Evolutionary conservation across 2,329 filamentous ascomycete species (phyloP).

Genomic region (Anthostomella pinea): DNA sequence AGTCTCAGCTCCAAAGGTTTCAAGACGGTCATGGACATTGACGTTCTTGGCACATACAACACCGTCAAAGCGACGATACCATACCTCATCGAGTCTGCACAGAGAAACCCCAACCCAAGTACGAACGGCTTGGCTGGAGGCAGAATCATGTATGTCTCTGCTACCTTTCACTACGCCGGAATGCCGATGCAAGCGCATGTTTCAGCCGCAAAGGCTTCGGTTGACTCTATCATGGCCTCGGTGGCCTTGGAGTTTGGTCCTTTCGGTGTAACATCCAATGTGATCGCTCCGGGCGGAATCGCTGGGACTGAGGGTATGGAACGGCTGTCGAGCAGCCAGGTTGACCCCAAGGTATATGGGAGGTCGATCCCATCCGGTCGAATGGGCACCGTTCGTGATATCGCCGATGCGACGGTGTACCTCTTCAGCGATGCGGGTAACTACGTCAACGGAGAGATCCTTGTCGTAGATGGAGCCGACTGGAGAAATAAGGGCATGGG

Average conservation of each 20-base stretch:
- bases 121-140: slow-evolving; percentile 69
- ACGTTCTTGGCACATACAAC: slow-evolving; percentile 90
- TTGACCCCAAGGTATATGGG: slow-evolving; percentile 32
- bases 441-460: slow-evolving; percentile 78
- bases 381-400: slow-evolving; percentile 77
- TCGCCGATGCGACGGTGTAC: slow-evolving; percentile 88
- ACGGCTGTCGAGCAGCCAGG: slow-evolving; percentile 48
- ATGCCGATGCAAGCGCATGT: slow-evolving; percentile 85
- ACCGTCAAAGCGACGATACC: slow-evolving; percentile 89
- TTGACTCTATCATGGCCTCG: slow-evolving; percentile 79
- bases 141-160: slow-evolving; percentile 85
- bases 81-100: slow-evolving; percentile 72
- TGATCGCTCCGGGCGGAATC: slow-evolving; percentile 86
- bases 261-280: slow-evolving; percentile 79
- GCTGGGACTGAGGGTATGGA: slow-evolving; percentile 78
- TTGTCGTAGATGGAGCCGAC: slow-evolving; percentile 68
- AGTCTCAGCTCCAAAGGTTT: slow-evolving; percentile 85
- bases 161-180: slow-evolving; percentile 87
- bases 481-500: slow-evolving; percentile 50
- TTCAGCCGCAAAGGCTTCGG: slow-evolving; percentile 84
- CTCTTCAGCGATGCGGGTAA: slow-evolving; percentile 82
- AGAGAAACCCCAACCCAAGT: slow-evolving; percentile 55
- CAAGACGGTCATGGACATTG: slow-evolving; percentile 94
- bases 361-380: slow-evolving; percentile 68
- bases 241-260: slow-evolving; percentile 90